Conservation (phyloP, 140 eudicot species). For the Bidens hawaiensis region DNA sequence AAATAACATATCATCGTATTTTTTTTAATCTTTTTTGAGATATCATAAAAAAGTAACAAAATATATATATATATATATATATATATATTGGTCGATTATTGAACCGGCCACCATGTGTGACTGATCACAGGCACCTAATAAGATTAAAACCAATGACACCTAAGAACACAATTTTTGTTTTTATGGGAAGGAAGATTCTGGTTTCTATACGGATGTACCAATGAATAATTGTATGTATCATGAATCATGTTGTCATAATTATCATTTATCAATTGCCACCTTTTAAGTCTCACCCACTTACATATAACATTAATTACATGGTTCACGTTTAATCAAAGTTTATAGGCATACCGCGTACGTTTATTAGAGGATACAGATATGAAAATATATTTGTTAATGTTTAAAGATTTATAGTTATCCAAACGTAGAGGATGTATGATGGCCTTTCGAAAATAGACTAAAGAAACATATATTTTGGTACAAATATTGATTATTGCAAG, state of each 20-base stretch:
- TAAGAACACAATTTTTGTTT: slow-evolving; percentile 12
- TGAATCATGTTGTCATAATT: neutral
- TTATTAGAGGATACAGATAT: too few species aligned
- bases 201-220: slow-evolving; percentile 13
- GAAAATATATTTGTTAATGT: too few species aligned
- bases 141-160: slow-evolving; percentile 19
- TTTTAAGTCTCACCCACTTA: slow-evolving; percentile 1
- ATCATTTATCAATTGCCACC: neutral
- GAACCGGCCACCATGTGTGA: slow-evolving; percentile 41
- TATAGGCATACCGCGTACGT: too few species aligned
- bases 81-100: slow-evolving; percentile 26
- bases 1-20: neutral
- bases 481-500: too few species aligned
- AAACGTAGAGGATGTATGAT: too few species aligned
- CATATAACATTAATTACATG: neutral
- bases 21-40: neutral
- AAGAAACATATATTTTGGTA: too few species aligned
- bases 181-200: slow-evolving; percentile 24
- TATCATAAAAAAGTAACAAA: neutral
- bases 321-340: neutral
- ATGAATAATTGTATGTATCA: slow-evolving; percentile 14
- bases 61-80: too few species aligned
- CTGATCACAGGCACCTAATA: slow-evolving; percentile 33
- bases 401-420: too few species aligned
- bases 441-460: too few species aligned